A percentile compares a stretch with the other conserved stretches of the same genome.
Conservation (phyloP, 345 rosid species). For the Rhizophora mangle region DNA sequence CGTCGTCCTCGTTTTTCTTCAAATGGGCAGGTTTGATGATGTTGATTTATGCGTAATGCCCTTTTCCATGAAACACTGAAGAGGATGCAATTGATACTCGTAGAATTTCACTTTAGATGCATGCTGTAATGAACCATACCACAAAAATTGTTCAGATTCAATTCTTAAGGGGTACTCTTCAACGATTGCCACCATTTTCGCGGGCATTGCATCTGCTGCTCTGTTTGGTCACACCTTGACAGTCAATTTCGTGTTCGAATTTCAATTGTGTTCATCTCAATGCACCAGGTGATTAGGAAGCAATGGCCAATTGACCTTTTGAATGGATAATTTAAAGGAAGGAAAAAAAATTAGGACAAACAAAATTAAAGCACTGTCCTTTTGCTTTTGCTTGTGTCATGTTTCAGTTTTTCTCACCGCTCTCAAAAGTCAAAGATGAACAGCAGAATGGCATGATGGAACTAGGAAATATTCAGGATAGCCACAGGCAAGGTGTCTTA, state of each 20-base stretch:
- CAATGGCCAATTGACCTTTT: background rate
- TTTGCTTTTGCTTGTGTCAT: slow-evolving; percentile 6
- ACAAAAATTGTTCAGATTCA: slow-evolving; percentile 53
- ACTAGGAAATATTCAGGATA: slow-evolving; percentile 41
- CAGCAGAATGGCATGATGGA: slow-evolving; percentile 57
- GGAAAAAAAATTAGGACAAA: background rate
- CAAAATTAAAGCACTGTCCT: background rate
- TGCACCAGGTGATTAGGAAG: slow-evolving; percentile 78
- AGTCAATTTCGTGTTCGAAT: slow-evolving; percentile 81
- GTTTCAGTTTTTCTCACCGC: slow-evolving; percentile 78
- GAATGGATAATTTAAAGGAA: background rate
- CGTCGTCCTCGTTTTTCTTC: slow-evolving; percentile 89
- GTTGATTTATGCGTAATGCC: background rate
- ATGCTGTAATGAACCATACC: slow-evolving; percentile 3
- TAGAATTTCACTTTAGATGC: background rate
- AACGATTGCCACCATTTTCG: slow-evolving; percentile 95
- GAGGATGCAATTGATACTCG: no score
- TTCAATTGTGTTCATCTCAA: slow-evolving; percentile 89
- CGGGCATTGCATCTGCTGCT: slow-evolving; percentile 88
- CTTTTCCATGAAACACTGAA: background rate
- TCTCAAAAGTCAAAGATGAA: slow-evolving; percentile 80
- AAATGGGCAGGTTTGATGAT: slow-evolving; percentile 77
- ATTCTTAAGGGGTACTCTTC: slow-evolving; percentile 98
- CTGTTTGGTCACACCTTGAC: slow-evolving; percentile 92
- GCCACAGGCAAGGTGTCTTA: slow-evolving; percentile 41